Evolutionary conservation across 257 asterid genomes (phyloP), one percentile per base, ranked within the genome.

Genomic region (Handroanthus guayacan): DNA sequence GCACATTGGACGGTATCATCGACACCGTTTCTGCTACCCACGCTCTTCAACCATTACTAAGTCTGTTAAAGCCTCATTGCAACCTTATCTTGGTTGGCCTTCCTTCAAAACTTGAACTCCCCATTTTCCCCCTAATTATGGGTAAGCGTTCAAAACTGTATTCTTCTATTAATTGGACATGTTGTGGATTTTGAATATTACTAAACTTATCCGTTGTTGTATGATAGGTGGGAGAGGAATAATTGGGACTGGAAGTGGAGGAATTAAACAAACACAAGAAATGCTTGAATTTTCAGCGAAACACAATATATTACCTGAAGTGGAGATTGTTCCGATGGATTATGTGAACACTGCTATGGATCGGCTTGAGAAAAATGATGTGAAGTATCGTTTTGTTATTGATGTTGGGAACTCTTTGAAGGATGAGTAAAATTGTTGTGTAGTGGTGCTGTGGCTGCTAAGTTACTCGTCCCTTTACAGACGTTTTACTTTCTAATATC

Each of bases 1-100:
- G 73, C 45, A 80, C 85, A 7, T 25, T 85, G 86, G 90, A 86
- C 65, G 90, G 90, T 4, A 81, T 86, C 43, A 74, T 86, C 5
- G 87, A 86, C 37, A 82, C 85, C 0, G 87, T 81, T 25, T 83
- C 89, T 6, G 87, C 80, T 9, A 67, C 16, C 39, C 87, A 83
- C 66, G 60, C 84, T 2, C 58, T 83, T 37, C 4, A 58, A 20
- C 90, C 90, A 34, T 73, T 85, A 20, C 13, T 87, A 10, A 52
- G 51, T 70, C 47, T 85, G 55, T 75, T 87, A 63, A 87, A 87
- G 83, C 57, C 79, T 39, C 79, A 83, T 17, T 88, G 88, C 3
- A 81, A 80, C 67, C 78, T 85, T 56, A 11, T 87, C 16, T 16
- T 84, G 60, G 75, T 85, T 11, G 92, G 92, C 18, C 75, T 71